A percentile compares a stretch with the other conserved stretches of the same genome.
These are phyloP conservation scores for Alternaria arborescens DNA, from an alignment of 2,329 filamentous ascomycete species.

Conservation along the genomic window DNA sequence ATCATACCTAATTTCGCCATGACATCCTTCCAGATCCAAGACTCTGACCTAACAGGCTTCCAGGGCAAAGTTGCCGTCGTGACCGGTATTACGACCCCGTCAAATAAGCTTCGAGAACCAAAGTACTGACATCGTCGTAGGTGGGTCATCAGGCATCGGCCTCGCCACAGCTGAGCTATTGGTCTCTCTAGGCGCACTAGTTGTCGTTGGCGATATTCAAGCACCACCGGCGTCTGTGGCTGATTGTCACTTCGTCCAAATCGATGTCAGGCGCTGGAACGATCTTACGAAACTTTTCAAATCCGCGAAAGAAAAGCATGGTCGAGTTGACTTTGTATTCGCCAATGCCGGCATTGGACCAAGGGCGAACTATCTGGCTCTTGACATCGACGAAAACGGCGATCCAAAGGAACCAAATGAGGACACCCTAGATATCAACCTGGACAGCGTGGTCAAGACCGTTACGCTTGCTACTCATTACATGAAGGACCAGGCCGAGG, in stretches of 20 bases:
- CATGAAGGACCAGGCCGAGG: constrained; percentile 58
- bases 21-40: constrained; percentile 33
- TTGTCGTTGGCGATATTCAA: constrained; percentile 64
- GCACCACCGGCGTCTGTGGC: constrained; percentile 35
- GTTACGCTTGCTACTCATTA: constrained; percentile 59
- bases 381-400: constrained; percentile 60
- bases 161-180: constrained; percentile 63
- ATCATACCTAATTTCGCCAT: constrained; percentile 16
- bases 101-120: neutral
- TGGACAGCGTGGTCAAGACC: constrained; percentile 62
- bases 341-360: constrained; percentile 65
- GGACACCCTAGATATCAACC: constrained; percentile 59
- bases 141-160: constrained; percentile 67
- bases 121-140: constrained; percentile 36
- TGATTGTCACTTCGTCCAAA: constrained; percentile 37
- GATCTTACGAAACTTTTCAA: constrained; percentile 63
- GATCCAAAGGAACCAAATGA: constrained; percentile 58
- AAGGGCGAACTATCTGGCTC: constrained; percentile 57
- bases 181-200: constrained; percentile 61
- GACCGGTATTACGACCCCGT: constrained; percentile 22
- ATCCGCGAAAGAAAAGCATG: constrained; percentile 54
- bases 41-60: constrained; percentile 28
- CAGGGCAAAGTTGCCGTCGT: constrained; percentile 33
- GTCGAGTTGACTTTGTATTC: constrained; percentile 59
- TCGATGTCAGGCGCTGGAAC: constrained; percentile 61